Conservation (phyloP, 148 eudicot species). For the Mesembryanthemum crystallinum region DNA sequence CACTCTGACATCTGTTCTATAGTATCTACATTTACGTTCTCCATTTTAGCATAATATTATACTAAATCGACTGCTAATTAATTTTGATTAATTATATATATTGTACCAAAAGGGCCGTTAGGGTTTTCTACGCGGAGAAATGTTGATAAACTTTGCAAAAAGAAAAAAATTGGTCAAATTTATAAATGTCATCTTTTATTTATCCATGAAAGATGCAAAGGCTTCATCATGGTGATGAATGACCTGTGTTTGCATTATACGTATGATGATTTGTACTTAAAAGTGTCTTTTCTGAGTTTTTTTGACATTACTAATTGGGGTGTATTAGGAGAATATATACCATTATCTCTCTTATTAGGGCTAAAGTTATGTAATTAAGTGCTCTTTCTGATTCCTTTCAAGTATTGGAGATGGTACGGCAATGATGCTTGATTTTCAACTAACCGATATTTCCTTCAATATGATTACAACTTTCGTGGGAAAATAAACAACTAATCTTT, state of each 20-base stretch:
- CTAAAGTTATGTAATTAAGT: neutral
- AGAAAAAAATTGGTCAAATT: constrained; percentile 8
- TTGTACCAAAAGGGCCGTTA: no score
- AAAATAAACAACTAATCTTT: neutral
- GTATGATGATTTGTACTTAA: constrained; percentile 15
- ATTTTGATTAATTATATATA: no score
- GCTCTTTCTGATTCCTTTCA: neutral
- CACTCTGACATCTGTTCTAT: constrained; percentile 27
- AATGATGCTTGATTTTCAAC: neutral
- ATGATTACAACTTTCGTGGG: neutral
- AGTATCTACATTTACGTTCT: neutral
- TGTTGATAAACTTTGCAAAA: constrained; percentile 10
- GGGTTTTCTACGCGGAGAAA: constrained; percentile 22
- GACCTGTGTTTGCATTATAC: constrained; percentile 6
- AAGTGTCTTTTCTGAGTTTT: constrained; percentile 16
- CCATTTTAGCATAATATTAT: no score
- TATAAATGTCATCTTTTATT: constrained; percentile 8
- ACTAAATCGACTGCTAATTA: neutral
- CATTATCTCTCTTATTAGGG: constrained; percentile 11
- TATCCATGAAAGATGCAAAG: constrained; percentile 19
- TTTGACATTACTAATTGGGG: constrained; percentile 15
- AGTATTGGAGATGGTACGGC: neutral
- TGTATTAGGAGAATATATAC: constrained; percentile 24
- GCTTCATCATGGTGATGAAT: constrained; percentile 7
- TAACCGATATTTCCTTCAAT: neutral